Base-by-base conservation (phyloP, 768 basidiomycete genomes). In the Auricularia sp. region DNA sequence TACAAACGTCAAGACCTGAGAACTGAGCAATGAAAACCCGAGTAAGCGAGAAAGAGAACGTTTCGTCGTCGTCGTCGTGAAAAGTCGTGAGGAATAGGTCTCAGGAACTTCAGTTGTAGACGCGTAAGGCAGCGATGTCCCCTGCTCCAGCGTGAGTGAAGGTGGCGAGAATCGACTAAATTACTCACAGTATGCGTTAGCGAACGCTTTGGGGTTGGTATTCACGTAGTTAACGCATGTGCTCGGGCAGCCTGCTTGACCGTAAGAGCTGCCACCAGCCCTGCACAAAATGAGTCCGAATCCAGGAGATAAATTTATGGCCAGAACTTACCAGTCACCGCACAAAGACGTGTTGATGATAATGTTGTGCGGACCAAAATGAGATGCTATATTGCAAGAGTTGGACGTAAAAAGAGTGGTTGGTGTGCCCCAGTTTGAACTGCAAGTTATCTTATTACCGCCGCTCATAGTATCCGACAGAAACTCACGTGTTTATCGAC, bases 191-290 rank as follows among this genome's bases (percentile, higher is more conserved):
- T 85, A 90, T 0, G 90, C 88, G 42, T 87, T 77, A 7, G 69
- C 67, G 75, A 92, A 91, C 8, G 85, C 86, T 3, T 74, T 72
- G 1, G 90, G 89, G 69, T 89, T 86, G 66, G 81, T 80, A 75
- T 85, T 80, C 68, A 88, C 87, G 68, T 76, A 87, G 67, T 83
- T 71, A 13, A 73, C 66, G 36, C 74, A 75, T 61, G 68, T 67
- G 3, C 72, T 73, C 7, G 75, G 74, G 59, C 74, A 75, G 11
- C 72, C 74, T 62, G 75, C 76, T 14, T 66, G 76, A 29, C 71
- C 70, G 24, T 65, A 14, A 29, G 44, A 64, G 10, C 47, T 29
- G 29, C 34, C 39, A 18, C 39, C 39, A 42, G 39, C 39, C 39
- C 39, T 42, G 39, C 39, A 14, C 39, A 14, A 14, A 42, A 14